These are phyloP conservation scores for Candida palmyrensis DNA, from an alignment of 805 yeast species.

Conservation along the genomic window DNA sequence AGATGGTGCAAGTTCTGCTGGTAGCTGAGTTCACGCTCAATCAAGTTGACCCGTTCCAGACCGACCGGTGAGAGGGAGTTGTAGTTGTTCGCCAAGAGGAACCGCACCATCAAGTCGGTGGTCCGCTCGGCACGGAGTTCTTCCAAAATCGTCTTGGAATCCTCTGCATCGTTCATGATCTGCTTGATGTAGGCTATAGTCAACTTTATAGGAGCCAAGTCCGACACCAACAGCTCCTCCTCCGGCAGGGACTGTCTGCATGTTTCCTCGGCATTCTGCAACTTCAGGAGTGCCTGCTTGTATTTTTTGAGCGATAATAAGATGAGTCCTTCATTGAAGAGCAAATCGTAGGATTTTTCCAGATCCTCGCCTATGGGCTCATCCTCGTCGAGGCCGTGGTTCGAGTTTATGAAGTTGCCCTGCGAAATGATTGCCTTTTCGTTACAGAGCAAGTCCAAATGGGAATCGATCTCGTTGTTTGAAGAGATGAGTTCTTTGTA, in stretches of 20 bases:
- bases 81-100: slow-evolving; percentile 43
- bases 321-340: slow-evolving; percentile 56
- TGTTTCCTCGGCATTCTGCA: slow-evolving; percentile 41
- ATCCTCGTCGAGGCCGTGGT: slow-evolving; percentile 3
- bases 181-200: slow-evolving; percentile 56
- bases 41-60: slow-evolving; percentile 22
- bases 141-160: slow-evolving; percentile 33
- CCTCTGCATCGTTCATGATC: slow-evolving; percentile 14
- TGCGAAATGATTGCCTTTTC: slow-evolving; percentile 67
- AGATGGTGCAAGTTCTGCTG: slow-evolving; percentile 30
- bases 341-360: slow-evolving; percentile 47
- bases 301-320: slow-evolving; percentile 38
- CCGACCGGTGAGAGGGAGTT: slow-evolving; percentile 20
- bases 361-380: slow-evolving; percentile 3
- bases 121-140: slow-evolving; percentile 22
- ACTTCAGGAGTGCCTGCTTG: slow-evolving; percentile 33
- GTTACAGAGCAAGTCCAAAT: slow-evolving; percentile 52
- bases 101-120: slow-evolving; percentile 35
- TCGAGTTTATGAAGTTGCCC: slow-evolving; percentile 17
- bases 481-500: slow-evolving; percentile 38
- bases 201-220: slow-evolving; percentile 55
- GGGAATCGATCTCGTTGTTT: slow-evolving; percentile 37
- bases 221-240: slow-evolving; percentile 43
- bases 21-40: slow-evolving; percentile 31
- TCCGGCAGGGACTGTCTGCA: slow-evolving; percentile 37